Conservation (phyloP, 208 protist genomes). For the Porcisia hertigi region DNA sequence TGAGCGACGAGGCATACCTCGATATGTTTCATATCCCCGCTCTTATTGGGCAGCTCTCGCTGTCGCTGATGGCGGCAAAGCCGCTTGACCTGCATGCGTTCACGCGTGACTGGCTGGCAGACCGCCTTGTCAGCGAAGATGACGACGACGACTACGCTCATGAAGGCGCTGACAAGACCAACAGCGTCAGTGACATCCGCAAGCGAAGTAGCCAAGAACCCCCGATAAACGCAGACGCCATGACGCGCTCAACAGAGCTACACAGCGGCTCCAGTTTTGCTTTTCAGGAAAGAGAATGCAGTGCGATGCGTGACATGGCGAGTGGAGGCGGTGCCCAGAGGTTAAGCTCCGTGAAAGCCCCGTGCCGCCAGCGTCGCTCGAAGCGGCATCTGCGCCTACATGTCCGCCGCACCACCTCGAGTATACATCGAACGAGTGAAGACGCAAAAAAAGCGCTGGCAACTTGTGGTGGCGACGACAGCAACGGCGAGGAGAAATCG, state of each 20-base stretch:
- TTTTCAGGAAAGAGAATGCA: slow-evolving; percentile 1
- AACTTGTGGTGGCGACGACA: not conserved
- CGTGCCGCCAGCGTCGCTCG: not conserved
- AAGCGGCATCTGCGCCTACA: not conserved
- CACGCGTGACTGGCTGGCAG: slow-evolving; percentile 58
- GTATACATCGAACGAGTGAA: not conserved
- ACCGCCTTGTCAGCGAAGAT: slow-evolving; percentile 34
- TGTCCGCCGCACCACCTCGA: not conserved
- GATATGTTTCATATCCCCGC: slow-evolving; percentile 47
- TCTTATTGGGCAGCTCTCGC: slow-evolving; percentile 49
- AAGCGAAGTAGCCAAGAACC: not conserved
- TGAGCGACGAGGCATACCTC: slow-evolving; percentile 65
- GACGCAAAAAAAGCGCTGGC: not conserved
- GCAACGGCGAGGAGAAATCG: not conserved
- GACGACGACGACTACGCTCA: slow-evolving; percentile 7
- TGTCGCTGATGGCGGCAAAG: slow-evolving; percentile 56
- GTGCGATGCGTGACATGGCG: not conserved
- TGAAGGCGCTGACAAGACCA: not conserved
- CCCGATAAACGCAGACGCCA: not conserved
- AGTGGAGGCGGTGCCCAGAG: not conserved
- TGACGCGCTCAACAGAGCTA: not conserved
- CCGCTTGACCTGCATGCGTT: slow-evolving; percentile 67
- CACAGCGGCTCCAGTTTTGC: slow-evolving; percentile 12
- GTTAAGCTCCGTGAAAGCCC: not conserved
- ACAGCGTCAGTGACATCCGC: not conserved